A percentile compares a stretch with the other conserved stretches of the same genome.
Evolutionary conservation across 2,329 filamentous ascomycete species (phyloP).

Genomic region (Sclerotiophoma versabilis): DNA sequence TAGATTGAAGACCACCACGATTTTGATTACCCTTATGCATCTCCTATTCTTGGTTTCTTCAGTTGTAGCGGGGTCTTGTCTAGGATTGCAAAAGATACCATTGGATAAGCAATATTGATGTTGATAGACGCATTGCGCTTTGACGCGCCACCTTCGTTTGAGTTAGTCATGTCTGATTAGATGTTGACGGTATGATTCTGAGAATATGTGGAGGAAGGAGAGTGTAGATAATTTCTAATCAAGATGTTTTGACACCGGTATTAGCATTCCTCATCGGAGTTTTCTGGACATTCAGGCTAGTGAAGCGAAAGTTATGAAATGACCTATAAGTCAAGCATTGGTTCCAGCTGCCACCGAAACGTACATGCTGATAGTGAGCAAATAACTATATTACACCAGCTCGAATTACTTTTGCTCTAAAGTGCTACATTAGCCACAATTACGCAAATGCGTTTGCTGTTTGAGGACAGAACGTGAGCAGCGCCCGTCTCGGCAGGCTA

Average conservation of each 20-base stretch:
- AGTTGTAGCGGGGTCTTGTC: neutral
- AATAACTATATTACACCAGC: too few relatives aligned
- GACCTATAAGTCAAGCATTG: too few relatives aligned
- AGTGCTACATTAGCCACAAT: too few relatives aligned
- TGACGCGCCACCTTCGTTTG: constrained; percentile 11
- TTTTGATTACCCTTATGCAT: neutral
- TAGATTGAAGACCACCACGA: neutral
- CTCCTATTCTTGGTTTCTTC: neutral
- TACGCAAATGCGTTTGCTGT: too few relatives aligned
- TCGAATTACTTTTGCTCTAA: too few relatives aligned
- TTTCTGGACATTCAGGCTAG: too few relatives aligned
- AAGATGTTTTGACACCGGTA: constrained; percentile 1
- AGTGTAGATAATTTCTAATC: constrained; percentile 18
- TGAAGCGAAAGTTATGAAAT: too few relatives aligned
- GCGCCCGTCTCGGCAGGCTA: too few relatives aligned
- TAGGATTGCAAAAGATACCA: constrained; percentile 14
- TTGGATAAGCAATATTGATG: constrained; percentile 5
- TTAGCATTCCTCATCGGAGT: too few relatives aligned
- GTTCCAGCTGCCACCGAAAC: too few relatives aligned
- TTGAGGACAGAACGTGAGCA: too few relatives aligned
- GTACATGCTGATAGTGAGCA: too few relatives aligned
- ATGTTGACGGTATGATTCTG: neutral
- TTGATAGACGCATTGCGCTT: constrained; percentile 10
- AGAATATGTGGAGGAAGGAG: neutral
- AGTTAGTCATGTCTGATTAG: neutral